Evolutionary conservation across 805 yeast genomes (phyloP), one percentile per base, ranked within the genome.

Genomic region (Myxozyma udenii): DNA sequence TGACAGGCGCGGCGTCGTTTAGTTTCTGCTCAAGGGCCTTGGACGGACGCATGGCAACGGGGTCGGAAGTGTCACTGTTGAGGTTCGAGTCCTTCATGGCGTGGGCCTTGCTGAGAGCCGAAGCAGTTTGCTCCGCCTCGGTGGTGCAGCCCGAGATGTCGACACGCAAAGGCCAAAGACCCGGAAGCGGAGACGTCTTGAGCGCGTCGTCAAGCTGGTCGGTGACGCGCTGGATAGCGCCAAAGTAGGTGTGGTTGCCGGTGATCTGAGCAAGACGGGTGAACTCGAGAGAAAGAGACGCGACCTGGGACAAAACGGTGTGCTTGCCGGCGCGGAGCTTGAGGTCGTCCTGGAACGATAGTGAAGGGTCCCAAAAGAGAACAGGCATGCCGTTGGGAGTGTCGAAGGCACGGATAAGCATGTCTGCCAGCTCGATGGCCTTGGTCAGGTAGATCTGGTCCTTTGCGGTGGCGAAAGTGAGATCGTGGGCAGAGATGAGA

Each of bases 371-470:
- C 57, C 70, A 78, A 48, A 68, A 71, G 19, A 77, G 58, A 7
- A 76, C 50, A 2, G 85, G 85, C 68, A 80, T 69, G 40, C 76
- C 68, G 57, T 79, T 78, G 14, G 83, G 83, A 0, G 84, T 79
- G 56, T 80, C 84, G 59, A 78, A 80, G 0, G 83, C 75, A 21
- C 78, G 76, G 59, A 80, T 59, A 30, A 79, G 63, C 47, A 78
- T 68, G 44, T 76, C 75, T 0, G 75, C 83, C 14, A 79, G 61
- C 24, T 75, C 74, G 23, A 66, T 66, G 1, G 81, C 78, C 53
- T 73, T 70, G 1, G 57, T 57, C 5, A 76, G 61, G 14, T 73
- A 65, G 0, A 71, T 51, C 33, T 64, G 51, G 32, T 69, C 64
- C 24, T 57, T 55, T 6, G 50, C 56, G 1, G 69, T 69, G 12